phyloP scores from a whole-genome alignment of 176 grass and related monocot genomes.

The Paspalum vaginatum region DNA sequence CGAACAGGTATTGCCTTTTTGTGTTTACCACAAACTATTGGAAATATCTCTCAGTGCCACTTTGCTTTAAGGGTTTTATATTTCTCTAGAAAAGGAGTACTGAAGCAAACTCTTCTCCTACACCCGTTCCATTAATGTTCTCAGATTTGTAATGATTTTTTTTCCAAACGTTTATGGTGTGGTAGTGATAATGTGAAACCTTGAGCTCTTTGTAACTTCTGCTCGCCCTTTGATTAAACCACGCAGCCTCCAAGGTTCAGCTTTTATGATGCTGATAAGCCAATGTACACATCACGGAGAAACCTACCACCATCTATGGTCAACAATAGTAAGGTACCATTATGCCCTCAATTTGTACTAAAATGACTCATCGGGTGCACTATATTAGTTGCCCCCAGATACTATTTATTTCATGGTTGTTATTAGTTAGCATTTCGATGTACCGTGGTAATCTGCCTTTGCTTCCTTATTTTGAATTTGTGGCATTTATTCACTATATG shows the following conservation, averaged over 20 bases:
- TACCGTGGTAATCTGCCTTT: neutral
- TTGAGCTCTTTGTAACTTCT: slow-evolving; percentile 4
- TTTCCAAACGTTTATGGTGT: neutral
- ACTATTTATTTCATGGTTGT: slow-evolving; percentile 1
- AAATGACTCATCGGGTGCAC: neutral
- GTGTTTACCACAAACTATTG: slow-evolving; percentile 10
- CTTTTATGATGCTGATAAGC: slow-evolving; percentile 83
- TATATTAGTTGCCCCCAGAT: neutral
- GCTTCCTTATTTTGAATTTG: neutral
- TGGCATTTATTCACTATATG: neutral
- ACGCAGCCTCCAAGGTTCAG: slow-evolving; percentile 84
- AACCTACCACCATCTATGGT: slow-evolving; percentile 87
- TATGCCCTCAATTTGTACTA: neutral
- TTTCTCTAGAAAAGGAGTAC: neutral
- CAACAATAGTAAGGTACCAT: slow-evolving; percentile 65
- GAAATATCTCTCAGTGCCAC: neutral
- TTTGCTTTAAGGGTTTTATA: neutral
- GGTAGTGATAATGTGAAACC: neutral
- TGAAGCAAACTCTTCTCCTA: neutral
- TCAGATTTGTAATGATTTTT: neutral
- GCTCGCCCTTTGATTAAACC: slow-evolving; percentile 22
- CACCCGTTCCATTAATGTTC: neutral
- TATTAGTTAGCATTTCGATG: neutral
- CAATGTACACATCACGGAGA: slow-evolving; percentile 85
- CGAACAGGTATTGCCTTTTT: slow-evolving; percentile 58